Evolutionary conservation across 1,284 basidiomycete genomes (phyloP).

Genomic region (Cystobasidium slooffiae): DNA sequence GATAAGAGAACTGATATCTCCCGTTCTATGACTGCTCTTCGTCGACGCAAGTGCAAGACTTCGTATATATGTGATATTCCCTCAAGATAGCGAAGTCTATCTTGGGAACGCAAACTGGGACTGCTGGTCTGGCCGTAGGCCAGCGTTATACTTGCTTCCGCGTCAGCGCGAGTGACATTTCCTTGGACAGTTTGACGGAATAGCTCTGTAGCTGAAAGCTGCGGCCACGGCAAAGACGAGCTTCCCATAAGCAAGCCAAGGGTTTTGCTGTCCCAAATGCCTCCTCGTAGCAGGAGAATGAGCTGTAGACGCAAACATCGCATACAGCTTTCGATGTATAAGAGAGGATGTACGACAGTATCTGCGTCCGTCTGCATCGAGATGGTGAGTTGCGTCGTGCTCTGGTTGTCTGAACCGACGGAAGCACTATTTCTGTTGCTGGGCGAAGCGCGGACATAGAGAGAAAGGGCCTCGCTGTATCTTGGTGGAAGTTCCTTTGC

Average conservation of each 20-base stretch:
- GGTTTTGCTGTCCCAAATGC: constrained; percentile 10
- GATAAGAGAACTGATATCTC: constrained; percentile 59
- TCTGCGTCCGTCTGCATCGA: constrained; percentile 43
- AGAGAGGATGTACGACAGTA: constrained; percentile 48
- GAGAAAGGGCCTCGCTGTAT: constrained; percentile 4
- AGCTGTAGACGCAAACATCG: constrained; percentile 45
- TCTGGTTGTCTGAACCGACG: not conserved
- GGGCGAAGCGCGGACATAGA: not conserved
- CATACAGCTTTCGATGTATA: constrained; percentile 51
- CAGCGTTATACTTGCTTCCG: not conserved
- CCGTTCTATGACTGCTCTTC: constrained; percentile 81
- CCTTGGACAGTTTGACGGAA: not conserved
- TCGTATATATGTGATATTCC: constrained; percentile 74
- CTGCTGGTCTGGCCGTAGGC: constrained; percentile 17
- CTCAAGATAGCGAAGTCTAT: constrained; percentile 69
- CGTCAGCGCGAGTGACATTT: not conserved
- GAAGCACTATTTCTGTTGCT: not conserved
- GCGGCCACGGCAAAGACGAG: constrained; percentile 12
- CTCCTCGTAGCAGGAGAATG: constrained; percentile 16
- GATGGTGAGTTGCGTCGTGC: not conserved
- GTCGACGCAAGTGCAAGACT: constrained; percentile 76
- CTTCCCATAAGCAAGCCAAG: not conserved
- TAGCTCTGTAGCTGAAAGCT: not conserved
- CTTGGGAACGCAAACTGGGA: not conserved
- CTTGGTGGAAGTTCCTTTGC: constrained; percentile 28